Evolutionary conservation across 371 early-diverging fungal genomes (phyloP), one percentile per base, ranked within the genome.

Genomic region (Mucor ambiguus): DNA sequence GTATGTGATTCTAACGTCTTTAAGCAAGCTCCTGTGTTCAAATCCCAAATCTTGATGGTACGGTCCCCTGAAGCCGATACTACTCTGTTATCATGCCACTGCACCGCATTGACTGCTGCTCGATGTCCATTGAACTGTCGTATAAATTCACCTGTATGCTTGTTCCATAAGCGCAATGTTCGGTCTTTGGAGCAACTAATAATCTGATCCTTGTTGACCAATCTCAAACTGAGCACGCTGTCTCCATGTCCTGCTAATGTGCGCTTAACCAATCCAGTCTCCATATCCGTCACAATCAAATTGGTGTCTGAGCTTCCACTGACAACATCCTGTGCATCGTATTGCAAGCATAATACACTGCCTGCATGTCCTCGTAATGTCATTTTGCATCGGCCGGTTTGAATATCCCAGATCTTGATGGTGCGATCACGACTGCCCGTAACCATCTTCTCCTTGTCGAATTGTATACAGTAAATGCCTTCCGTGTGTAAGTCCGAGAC

Each of bases 111-210:
- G 30, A 95, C 91, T 2, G 92, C 93, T 1, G 92, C 89, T 1
- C 85, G 75, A 77, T 89, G 72, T 1, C 94, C 98, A 10, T 59
- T n/a, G 68, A 96, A 72, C 1, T 88, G 89, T 18, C 87, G 80
- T 32, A 93, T 37, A 35, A 89, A 80, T 38, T 77, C 72, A 4
- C 87, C 86, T 0, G 84, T 86, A 18, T 78, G n/a, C 14, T 80
- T 72, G 63, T 92, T 82, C 98, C 98, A 98, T 20, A 98, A 79
- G 59, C 86, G 88, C 72, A 97, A 89, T 0, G 95, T 89, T 12
- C 86, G 81, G 75, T 99, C 99, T 79, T 98, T 96, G 46, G 96
- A 95, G 69, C 97, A 96, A 16, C 93, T 92, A 29, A 96, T 89
- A 38, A 98, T 86, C 66, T 85, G 75, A 28, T 85, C 70, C 24